Percentiles rank a stretch among this genome's conserved stretches.
These are phyloP conservation scores for Inga oerstediana DNA, from an alignment of 306 rosid species.

Conservation along the genomic window DNA sequence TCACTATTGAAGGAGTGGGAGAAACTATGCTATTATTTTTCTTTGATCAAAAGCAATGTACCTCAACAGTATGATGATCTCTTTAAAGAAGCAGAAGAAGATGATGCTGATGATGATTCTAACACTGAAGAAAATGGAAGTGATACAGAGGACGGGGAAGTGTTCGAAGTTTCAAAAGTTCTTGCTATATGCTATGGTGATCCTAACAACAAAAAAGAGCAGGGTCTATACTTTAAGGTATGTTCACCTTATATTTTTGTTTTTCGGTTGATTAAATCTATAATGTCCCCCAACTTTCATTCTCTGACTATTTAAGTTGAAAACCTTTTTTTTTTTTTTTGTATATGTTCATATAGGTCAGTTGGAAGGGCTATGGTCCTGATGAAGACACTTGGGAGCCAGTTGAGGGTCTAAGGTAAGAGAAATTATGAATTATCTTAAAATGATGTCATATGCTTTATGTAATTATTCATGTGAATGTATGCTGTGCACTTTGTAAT, in stretches of 20 bases:
- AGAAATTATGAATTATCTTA: not conserved
- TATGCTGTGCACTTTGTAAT: not conserved
- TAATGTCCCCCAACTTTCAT: not conserved
- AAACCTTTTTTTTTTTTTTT: not conserved
- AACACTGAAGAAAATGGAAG: conserved; percentile 17
- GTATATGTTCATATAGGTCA: conserved; percentile 47
- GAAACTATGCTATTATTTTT: conserved; percentile 52
- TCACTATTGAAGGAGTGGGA: conserved; percentile 68
- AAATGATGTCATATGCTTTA: not conserved
- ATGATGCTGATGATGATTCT: conserved; percentile 32
- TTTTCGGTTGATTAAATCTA: not conserved
- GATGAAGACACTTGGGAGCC: conserved; percentile 88
- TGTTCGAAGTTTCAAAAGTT: conserved; percentile 62
- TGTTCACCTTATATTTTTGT: not conserved
- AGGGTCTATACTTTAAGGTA: conserved; percentile 70
- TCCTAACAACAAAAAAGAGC: conserved; percentile 40
- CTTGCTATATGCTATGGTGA: conserved; percentile 62
- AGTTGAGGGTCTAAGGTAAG: conserved; percentile 58
- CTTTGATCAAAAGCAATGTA: conserved; percentile 42
- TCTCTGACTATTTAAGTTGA: not conserved
- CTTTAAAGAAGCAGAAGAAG: conserved; percentile 37
- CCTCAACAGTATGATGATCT: conserved; percentile 41
- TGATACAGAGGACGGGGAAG: conserved; percentile 39
- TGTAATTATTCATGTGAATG: not conserved
- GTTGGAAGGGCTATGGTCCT: conserved; percentile 78